Base-by-base conservation (phyloP, 176 grass and related monocot genomes). In the Eragrostis nindensis region DNA sequence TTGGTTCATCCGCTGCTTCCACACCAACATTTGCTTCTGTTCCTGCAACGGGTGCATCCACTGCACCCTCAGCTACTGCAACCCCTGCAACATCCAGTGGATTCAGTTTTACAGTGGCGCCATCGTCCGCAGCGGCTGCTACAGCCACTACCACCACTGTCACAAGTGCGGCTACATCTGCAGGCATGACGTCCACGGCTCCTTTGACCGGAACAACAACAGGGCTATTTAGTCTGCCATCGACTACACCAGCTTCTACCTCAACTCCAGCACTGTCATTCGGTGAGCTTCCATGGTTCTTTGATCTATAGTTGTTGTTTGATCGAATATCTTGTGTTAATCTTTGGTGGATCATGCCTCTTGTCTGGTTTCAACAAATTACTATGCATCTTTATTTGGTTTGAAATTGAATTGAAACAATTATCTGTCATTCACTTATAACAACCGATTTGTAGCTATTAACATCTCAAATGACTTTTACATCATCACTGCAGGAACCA, bases 171-270 rank as follows among this genome's bases (percentile, higher is more conserved):
- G 70, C 92, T 27, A 52, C 80, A 86, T 60, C 87, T 65, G 74
- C 87, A 79, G 63, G 82, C 63, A 69, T 52, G 72, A 78, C 80
- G 26, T 46, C 71, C 24, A 50, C 78, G 0, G 22, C 82, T 70
- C 75, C 87, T 50, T 76, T 76, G 57, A 69, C 90, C 44, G 57
- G 71, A 41, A 54, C 90, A 52, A 19, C 90, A 52, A 19, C 43
- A 36, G 16, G 81, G 10, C 93, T 99, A 87, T 95, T 99, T 90
- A 82, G 45, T 71, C 57, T 83, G 53, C 77, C 82, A 67, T 46
- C 80, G 59, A 62, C 86, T 74, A 85, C 83, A 18, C 75, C 79
- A 42, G 68, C 80, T 80, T 79, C 87, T 77, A 59, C 81, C 39
- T 85, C 84, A 44, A 21, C 86, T 74, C 19, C 66, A 21, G 25